A percentile compares a stretch with the other conserved stretches of the same genome.
These are phyloP conservation scores for Penstemon newberryi DNA, from an alignment of 257 asterid species.

Conservation along the genomic window DNA sequence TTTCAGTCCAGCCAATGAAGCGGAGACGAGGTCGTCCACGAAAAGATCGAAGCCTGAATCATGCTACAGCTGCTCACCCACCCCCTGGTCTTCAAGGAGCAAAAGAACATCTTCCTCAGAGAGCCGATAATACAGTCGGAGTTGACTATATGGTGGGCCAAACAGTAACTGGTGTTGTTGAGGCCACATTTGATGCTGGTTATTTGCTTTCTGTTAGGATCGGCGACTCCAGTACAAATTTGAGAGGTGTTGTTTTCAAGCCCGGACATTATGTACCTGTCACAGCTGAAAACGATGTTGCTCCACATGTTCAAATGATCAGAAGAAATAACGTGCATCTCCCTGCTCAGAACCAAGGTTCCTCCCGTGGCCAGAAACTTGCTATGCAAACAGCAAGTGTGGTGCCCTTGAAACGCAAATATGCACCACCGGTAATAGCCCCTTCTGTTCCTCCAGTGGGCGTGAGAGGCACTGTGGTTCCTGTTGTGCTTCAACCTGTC, in stretches of 20 bases:
- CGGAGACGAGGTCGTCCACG: constrained; percentile 59
- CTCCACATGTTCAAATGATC: constrained; percentile 77
- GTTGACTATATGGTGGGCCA: constrained; percentile 59
- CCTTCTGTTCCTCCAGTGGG: constrained; percentile 55
- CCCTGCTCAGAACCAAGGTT: constrained; percentile 41
- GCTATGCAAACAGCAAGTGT: constrained; percentile 29
- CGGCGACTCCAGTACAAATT: constrained; percentile 57
- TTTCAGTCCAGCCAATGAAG: constrained; percentile 36
- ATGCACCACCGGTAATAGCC: constrained; percentile 31
- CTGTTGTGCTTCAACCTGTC: constrained; percentile 63
- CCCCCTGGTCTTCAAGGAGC: constrained; percentile 52
- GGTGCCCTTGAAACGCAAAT: constrained; percentile 46
- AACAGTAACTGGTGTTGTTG: constrained; percentile 80
- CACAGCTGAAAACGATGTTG: constrained; percentile 75
- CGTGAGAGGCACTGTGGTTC: constrained; percentile 57
- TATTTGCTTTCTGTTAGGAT: constrained; percentile 70
- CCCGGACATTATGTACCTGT: constrained; percentile 78
- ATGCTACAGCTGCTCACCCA: constrained; percentile 3
- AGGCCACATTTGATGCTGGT: constrained; percentile 88
- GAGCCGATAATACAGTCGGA: constrained; percentile 28
- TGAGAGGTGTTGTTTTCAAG: constrained; percentile 84
- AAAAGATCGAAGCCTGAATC: constrained; percentile 42
- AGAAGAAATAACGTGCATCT: constrained; percentile 46
- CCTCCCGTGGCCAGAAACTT: constrained; percentile 33
- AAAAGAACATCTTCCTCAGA: constrained; percentile 37